Conservation (phyloP, 371 early-diverging fungal species). For the Mortierella sp. region DNA sequence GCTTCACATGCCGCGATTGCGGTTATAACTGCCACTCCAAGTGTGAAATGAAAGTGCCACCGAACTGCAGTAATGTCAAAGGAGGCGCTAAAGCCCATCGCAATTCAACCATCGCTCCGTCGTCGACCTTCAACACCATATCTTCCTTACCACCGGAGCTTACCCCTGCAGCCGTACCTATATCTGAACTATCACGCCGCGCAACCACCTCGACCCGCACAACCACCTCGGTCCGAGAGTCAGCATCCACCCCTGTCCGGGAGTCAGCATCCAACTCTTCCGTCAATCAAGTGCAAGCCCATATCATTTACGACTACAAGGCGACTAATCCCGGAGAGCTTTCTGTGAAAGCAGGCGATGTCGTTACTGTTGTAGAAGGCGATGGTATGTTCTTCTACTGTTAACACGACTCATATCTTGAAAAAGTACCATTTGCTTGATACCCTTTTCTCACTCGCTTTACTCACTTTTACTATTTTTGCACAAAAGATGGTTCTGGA, state of each 20-base stretch:
- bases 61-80: conserved; percentile 73
- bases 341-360: conserved; percentile 60
- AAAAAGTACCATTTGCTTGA: not conserved
- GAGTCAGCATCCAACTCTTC: conserved; percentile 29
- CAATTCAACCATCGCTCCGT: conserved; percentile 43
- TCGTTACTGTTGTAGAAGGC: conserved; percentile 56
- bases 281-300: conserved; percentile 40
- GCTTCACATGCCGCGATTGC: conserved; percentile 83
- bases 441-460: not conserved
- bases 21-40: conserved; percentile 86
- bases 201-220: not conserved
- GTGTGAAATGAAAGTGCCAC: conserved; percentile 88
- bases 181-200: conserved; percentile 28
- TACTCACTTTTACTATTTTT: not conserved
- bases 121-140: conserved; percentile 35
- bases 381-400: conserved; percentile 28
- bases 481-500: conserved; percentile 74
- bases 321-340: conserved; percentile 58
- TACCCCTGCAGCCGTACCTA: conserved; percentile 35
- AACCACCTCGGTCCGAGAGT: no score
- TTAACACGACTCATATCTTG: not conserved
- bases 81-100: conserved; percentile 67
- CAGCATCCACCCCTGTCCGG: not conserved
- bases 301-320: conserved; percentile 66
- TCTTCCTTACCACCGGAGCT: conserved; percentile 21